Percentiles rank a stretch among this genome's conserved stretches.
phyloP scores from a whole-genome alignment of 1,284 basidiomycete genomes.

The Athelia psychrophila region DNA sequence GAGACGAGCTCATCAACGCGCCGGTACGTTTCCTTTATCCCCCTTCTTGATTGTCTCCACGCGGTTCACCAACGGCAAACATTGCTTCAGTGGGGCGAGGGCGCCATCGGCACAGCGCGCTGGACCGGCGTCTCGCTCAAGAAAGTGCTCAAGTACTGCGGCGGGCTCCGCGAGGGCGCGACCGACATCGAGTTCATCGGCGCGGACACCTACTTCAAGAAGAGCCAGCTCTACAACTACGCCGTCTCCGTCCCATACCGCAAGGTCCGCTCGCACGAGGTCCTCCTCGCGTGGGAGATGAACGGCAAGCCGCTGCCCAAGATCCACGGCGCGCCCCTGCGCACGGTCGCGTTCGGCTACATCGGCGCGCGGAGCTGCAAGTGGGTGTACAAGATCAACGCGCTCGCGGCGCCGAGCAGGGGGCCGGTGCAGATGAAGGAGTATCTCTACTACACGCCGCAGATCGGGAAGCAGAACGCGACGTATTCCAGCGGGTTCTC shows the following conservation, averaged over 20 bases:
- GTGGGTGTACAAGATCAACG: constrained; percentile 56
- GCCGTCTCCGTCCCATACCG: constrained; percentile 53
- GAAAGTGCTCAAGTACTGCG: constrained; percentile 51
- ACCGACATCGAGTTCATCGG: constrained; percentile 55
- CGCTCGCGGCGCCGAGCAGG: constrained; percentile 43
- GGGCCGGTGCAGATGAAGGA: constrained; percentile 54
- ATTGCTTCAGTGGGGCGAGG: too few relatives aligned
- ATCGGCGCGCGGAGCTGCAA: constrained; percentile 58
- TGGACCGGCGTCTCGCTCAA: constrained; percentile 51
- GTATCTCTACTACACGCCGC: constrained; percentile 49
- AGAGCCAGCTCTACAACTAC: constrained; percentile 49
- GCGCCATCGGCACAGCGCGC: constrained; percentile 35
- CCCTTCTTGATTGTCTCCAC: background rate
- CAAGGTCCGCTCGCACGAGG: constrained; percentile 47
- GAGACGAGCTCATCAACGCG: constrained; percentile 54
- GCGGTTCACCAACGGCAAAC: background rate
- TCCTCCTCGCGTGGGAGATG: constrained; percentile 59
- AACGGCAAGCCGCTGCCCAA: constrained; percentile 52
- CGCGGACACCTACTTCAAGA: constrained; percentile 33
- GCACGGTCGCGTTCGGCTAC: constrained; percentile 52
- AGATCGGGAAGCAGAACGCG: constrained; percentile 50
- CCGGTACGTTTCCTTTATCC: constrained; percentile 16
- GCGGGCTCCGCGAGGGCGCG: constrained; percentile 42
- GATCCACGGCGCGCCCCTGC: constrained; percentile 54
- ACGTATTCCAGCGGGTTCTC: constrained; percentile 51